These are phyloP conservation scores for Coemansia sp. DNA, from an alignment of 192 early-diverging fungal genomes.

Conservation along the genomic window DNA sequence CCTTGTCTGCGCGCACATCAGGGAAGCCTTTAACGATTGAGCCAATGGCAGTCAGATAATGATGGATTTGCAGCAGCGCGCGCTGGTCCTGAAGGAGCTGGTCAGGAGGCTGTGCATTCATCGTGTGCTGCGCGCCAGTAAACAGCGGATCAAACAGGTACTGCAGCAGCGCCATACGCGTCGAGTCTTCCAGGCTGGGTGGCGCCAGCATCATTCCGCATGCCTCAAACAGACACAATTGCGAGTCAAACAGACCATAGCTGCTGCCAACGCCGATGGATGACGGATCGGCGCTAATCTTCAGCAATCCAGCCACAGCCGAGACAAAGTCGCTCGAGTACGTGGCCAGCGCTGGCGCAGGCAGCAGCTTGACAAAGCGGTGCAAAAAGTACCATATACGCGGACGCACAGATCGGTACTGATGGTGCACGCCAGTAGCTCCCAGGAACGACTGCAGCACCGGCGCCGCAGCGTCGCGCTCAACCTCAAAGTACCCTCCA, in stretches of 20 bases:
- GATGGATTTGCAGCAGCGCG: conserved; percentile 74
- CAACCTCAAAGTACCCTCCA: conserved; percentile 46
- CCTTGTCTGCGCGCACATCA: conserved; percentile 52
- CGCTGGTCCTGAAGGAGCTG: conserved; percentile 62
- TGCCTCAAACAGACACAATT: conserved; percentile 88
- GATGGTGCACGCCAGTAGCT: conserved; percentile 70
- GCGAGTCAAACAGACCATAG: conserved; percentile 69
- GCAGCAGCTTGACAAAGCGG: conserved; percentile 73
- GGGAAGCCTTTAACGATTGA: conserved; percentile 78
- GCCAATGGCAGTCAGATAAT: conserved; percentile 80
- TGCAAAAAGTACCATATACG: conserved; percentile 87
- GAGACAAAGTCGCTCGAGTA: conserved; percentile 53
- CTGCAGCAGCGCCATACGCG: conserved; percentile 68
- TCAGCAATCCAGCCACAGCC: conserved; percentile 62
- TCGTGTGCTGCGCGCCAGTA: conserved; percentile 67
- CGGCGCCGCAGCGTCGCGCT: conserved; percentile 29
- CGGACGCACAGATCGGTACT: conserved; percentile 63
- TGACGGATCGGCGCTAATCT: conserved; percentile 59
- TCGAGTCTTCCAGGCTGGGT: conserved; percentile 60
- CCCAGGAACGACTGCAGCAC: conserved; percentile 46
- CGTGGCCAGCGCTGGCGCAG: conserved; percentile 25
- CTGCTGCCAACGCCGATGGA: not conserved
- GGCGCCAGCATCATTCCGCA: conserved; percentile 89
- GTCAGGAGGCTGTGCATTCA: conserved; percentile 56
- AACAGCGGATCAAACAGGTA: conserved; percentile 77